phyloP scores from a whole-genome alignment of 1,139 yeast genomes.

The Arxiozyma heterogenica region DNA sequence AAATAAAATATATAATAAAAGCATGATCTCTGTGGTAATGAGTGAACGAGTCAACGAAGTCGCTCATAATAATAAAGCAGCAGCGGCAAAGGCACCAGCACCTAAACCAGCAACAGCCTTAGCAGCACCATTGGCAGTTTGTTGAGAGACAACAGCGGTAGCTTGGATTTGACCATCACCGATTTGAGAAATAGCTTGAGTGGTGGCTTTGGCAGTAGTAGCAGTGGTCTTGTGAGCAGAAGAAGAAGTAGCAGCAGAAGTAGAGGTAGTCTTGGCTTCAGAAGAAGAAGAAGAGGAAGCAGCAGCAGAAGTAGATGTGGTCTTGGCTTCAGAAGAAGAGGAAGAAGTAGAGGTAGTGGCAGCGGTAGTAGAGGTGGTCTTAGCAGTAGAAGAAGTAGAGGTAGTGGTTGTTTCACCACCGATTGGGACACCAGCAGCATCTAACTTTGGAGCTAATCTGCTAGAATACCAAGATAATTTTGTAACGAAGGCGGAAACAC shows the following conservation, averaged over 20 bases:
- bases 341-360: conserved; percentile 6
- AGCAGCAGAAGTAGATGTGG: conserved; percentile 12
- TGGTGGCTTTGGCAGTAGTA: background rate
- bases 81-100: conserved; percentile 10
- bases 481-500: conserved; percentile 33
- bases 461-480: conserved; percentile 39
- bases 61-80: conserved; percentile 8
- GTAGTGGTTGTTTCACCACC: conserved; percentile 5
- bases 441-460: conserved; percentile 29
- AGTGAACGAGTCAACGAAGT: background rate
- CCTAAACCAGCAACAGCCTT: conserved; percentile 8
- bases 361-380: conserved; percentile 12
- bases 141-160: conserved; percentile 4
- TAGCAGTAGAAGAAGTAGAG: conserved; percentile 5
- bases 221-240: background rate
- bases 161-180: conserved; percentile 5
- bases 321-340: conserved; percentile 14
- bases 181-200: conserved; percentile 5
- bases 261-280: background rate
- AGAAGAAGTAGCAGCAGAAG: background rate
- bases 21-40: background rate
- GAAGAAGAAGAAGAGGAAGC: conserved; percentile 8
- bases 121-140: conserved; percentile 10
- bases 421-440: conserved; percentile 9
- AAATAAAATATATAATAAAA: no score